Percentiles rank a stretch among this genome's conserved stretches.
phyloP scores from a whole-genome alignment of 2,329 filamentous ascomycete species.

The Phoma herbarum region DNA sequence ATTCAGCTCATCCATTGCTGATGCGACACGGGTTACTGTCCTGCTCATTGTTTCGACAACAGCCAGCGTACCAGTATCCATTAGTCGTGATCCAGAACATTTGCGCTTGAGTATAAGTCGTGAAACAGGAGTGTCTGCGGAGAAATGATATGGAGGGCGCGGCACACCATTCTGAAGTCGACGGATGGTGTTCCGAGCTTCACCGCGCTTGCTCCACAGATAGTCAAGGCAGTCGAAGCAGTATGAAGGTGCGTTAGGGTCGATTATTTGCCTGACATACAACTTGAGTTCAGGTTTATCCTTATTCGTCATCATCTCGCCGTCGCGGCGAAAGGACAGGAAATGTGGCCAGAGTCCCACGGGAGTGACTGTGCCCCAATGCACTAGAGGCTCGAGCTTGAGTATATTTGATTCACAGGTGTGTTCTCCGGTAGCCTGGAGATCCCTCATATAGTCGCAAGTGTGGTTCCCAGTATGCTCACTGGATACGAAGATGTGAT shows the following conservation, averaged over 20 bases:
- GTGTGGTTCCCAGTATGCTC: not conserved
- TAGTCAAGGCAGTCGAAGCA: conserved; percentile 10
- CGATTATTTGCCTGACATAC: not conserved
- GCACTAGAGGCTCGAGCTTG: conserved; percentile 9
- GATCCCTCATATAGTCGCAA: conserved; percentile 1
- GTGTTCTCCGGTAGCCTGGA: not conserved
- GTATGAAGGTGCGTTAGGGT: not conserved
- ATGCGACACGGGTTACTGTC: not conserved
- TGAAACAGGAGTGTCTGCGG: no score
- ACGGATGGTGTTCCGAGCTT: not conserved
- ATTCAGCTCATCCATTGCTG: not conserved
- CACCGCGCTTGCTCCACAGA: conserved; percentile 9
- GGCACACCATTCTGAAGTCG: not conserved
- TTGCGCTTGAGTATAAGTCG: not conserved
- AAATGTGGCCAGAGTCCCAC: not conserved
- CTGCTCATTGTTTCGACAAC: not conserved
- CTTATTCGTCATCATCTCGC: not conserved
- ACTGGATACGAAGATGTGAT: conserved; percentile 3
- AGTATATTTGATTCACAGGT: not conserved
- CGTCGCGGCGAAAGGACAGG: conserved; percentile 8
- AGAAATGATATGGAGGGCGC: not conserved
- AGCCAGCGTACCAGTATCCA: not conserved
- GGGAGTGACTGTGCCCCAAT: conserved; percentile 16
- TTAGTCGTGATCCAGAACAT: not conserved
- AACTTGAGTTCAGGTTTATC: not conserved